Conservation (phyloP, 1,284 basidiomycete species). For the Ustilago hordei region DNA sequence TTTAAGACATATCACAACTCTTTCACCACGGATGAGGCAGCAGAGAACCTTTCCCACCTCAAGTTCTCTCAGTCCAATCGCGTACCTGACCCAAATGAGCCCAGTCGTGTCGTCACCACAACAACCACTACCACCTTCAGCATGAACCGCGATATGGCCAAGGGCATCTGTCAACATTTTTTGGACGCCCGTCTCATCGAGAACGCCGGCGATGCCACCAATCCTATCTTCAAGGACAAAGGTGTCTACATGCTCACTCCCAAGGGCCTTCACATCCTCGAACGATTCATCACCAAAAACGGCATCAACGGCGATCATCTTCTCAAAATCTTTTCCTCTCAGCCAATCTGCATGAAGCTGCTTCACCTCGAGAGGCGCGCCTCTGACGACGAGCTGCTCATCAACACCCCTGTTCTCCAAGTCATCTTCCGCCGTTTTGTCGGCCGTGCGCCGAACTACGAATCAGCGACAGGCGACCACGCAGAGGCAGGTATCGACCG, state of each 20-base stretch:
- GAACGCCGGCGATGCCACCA: slow-evolving; percentile 89
- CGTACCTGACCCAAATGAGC: slow-evolving; percentile 95
- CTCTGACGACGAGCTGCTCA: slow-evolving; percentile 95
- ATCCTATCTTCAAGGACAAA: slow-evolving; percentile 93
- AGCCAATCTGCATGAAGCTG: slow-evolving; percentile 97
- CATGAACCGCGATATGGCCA: slow-evolving; percentile 99
- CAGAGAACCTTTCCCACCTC: slow-evolving; percentile 89
- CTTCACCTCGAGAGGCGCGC: slow-evolving; percentile 93
- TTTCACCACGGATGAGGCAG: slow-evolving; percentile 96
- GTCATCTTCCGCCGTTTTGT: slow-evolving; percentile 95
- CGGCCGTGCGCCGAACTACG: slow-evolving; percentile 74
- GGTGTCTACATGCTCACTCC: slow-evolving; percentile 95
- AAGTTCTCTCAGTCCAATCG: slow-evolving; percentile 99
- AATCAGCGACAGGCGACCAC: slow-evolving; percentile 8
- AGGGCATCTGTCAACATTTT: slow-evolving; percentile 98
- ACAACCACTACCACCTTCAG: slow-evolving; percentile 99
- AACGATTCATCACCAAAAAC: slow-evolving; percentile 99
- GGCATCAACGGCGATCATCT: slow-evolving; percentile 93
- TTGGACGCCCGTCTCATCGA: slow-evolving; percentile 98
- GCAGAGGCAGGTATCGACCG: slow-evolving; percentile 70
- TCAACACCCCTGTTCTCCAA: slow-evolving; percentile 91
- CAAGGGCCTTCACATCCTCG: slow-evolving; percentile 97
- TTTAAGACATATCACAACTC: slow-evolving; percentile 94
- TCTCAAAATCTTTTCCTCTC: slow-evolving; percentile 86
- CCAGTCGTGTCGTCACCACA: slow-evolving; percentile 94